Evolutionary conservation across 257 asterid species (phyloP).

Genomic region (Cruciata laevipes): DNA sequence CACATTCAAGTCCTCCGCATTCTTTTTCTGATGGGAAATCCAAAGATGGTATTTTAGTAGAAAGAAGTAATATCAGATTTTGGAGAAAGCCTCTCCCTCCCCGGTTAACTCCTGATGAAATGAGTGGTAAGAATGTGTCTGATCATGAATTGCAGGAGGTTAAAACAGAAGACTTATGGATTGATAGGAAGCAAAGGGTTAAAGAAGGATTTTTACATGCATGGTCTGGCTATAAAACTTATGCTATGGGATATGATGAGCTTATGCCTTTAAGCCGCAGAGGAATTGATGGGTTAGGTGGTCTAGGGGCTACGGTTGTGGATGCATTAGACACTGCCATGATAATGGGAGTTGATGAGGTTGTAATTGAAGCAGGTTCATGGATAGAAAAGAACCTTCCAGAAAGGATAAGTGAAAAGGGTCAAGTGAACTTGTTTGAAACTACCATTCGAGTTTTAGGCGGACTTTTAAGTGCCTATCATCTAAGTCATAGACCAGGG

Average conservation of each 20-base stretch:
- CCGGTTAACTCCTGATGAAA: constrained; percentile 78
- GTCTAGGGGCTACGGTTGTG: constrained; percentile 87
- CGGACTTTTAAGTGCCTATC: constrained; percentile 96
- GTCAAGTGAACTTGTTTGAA: constrained; percentile 91
- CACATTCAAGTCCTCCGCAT: constrained; percentile 35
- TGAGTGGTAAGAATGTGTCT: constrained; percentile 39
- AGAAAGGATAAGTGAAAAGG: constrained; percentile 57
- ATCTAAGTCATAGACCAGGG: constrained; percentile 68
- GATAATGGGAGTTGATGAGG: constrained; percentile 83
- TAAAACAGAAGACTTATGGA: constrained; percentile 50
- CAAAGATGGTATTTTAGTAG: constrained; percentile 37
- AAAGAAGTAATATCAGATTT: constrained; percentile 45
- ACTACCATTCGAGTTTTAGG: constrained; percentile 88
- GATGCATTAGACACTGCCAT: constrained; percentile 96
- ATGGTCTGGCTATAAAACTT: constrained; percentile 76
- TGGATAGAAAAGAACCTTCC: constrained; percentile 80
- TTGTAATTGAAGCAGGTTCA: constrained; percentile 72
- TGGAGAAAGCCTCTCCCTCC: constrained; percentile 92
- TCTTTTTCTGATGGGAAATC: constrained; percentile 29
- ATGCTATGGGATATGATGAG: constrained; percentile 91
- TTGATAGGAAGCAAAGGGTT: constrained; percentile 59
- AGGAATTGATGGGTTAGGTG: constrained; percentile 86
- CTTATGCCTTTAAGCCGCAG: constrained; percentile 84
- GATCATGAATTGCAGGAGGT: constrained; percentile 25
- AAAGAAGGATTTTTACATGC: constrained; percentile 85